Evolutionary conservation across 352 stramenopile genomes (phyloP), one percentile per base, ranked within the genome.

Genomic region (Elongisporangium senticosum): DNA sequence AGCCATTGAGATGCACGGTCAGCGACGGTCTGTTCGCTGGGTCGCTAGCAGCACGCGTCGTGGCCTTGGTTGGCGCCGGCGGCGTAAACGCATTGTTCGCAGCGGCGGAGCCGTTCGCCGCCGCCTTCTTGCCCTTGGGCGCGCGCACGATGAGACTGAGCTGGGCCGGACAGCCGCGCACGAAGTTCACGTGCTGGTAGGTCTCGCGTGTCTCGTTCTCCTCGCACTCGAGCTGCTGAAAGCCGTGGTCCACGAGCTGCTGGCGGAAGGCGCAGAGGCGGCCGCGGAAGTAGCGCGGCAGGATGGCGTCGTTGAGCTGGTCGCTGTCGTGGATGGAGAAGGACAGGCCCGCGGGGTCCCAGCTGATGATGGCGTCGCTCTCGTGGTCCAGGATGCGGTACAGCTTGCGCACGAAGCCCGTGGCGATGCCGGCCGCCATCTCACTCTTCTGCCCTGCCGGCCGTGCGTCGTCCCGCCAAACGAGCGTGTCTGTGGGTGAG

Each of bases 341-440:
- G 43, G 65, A 77, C 28, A 63, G 63, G 62, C 81, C 81, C n/a
- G 62, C 48, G 7, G 55, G 50, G 64, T 83, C 74, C 81, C 81
- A 91, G 23, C 62, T 55, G 62, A 91, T 88, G 65, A 87, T 73
- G 7, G 65, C 61, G 4, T 54, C 61, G 56, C 65, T 73, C 55
- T 88, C 69, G 50, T 78, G 68, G 67, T 91, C 80, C 49, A 91
- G 70, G 21, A 91, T 86, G 53, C 73, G 74, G 59, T 91, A 91
- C 21, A 91, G 63, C 59, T 91, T 89, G 64, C 81, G 78, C 64
- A 91, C 74, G 24, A 91, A 91, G 8, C 69, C 66, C 33, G 76
- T 82, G 56, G 81, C 77, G 64, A 91, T 90, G 26, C 28, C 28
- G 8, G 28, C 28, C 28, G 28, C 28, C 28, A 39, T 39, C 4